Base-by-base conservation (phyloP, 768 basidiomycete species). In the Tylopilus rubrobrunneus region DNA sequence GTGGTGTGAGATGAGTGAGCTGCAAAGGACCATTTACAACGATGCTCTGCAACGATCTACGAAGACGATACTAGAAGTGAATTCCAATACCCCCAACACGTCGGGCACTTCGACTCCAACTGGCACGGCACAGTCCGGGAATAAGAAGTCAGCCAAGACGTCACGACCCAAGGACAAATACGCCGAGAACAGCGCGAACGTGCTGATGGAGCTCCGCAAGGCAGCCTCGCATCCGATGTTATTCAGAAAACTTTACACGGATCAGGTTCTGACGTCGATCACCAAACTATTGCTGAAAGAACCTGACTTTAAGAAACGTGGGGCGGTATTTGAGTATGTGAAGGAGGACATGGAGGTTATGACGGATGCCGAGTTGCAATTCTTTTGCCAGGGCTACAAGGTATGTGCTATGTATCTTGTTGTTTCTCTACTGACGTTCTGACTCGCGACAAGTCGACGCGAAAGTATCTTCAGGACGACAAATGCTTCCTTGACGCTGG, bases 341-440 rank as follows among this genome's bases (percentile, higher is more conserved):
- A 91, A 92, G 66, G 97, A 99, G 69, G 97, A 99, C 70, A 92
- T 99, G 89, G 83, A 89, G 61, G 87, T 97, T 19, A 98, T 98
- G 96, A 96, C 93, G 42, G 97, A 99, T 71, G 87, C 93, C 8
- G 97, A 98, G 72, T 76, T 99, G 34, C 92, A 97, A 63, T 71
- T 82, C 40, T 96, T 95, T 67, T 89, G 88, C 63, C 79, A 80
- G 46, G 83, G 84, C 11, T 96, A 96, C 74, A 92, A 90, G 80
- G 93, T 93, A n/a, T 33, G 53, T 40, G 29, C 49, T 92, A 17
- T 33, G 52, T 40, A 33, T 49, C 4, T 47, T 31, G 1, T 9
- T 50, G 1, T 9, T 50, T 19, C 28, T 4, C 17, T 17, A 37
- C 37, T 19, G n/a, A 29, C 9, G 31, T 11, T 36, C 37, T 62